Percentiles rank a stretch among this genome's conserved stretches.
phyloP scores from a whole-genome alignment of 192 early-diverging fungal genomes.

The Geranomyces michiganensis region DNA sequence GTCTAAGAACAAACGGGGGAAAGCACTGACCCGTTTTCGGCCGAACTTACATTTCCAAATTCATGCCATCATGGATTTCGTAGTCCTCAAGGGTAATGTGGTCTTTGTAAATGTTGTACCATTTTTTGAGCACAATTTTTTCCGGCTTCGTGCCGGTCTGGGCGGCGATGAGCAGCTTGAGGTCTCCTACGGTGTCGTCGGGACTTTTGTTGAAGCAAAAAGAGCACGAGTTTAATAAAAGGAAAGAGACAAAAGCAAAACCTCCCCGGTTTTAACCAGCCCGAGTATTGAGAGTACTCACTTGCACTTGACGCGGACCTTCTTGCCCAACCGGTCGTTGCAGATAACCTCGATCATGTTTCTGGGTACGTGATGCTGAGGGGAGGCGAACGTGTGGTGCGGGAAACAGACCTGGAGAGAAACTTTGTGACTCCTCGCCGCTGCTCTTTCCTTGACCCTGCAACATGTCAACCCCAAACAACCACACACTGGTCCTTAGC shows the following conservation, averaged over 20 bases:
- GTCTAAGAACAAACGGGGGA: no score
- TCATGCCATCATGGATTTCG: slow-evolving; percentile 89
- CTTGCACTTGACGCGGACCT: slow-evolving; percentile 87
- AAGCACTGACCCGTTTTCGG: no score
- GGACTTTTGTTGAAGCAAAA: slow-evolving; percentile 56
- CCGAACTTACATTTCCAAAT: slow-evolving; percentile 70
- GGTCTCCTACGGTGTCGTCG: slow-evolving; percentile 80
- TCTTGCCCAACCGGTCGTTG: slow-evolving; percentile 90
- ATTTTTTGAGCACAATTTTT: slow-evolving; percentile 90
- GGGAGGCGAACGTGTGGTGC: not conserved
- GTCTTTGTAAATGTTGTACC: slow-evolving; percentile 84
- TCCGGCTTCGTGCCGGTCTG: slow-evolving; percentile 86
- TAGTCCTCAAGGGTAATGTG: slow-evolving; percentile 90
- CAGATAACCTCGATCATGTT: slow-evolving; percentile 58
- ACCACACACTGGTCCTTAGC: slow-evolving; percentile 7
- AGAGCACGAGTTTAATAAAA: slow-evolving; percentile 4
- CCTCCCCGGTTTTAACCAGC: no score
- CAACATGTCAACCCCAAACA: no score
- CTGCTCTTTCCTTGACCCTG: no score
- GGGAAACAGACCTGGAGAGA: not conserved
- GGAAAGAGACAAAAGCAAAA: not conserved
- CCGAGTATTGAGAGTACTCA: slow-evolving; percentile 39
- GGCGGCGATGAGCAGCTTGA: slow-evolving; percentile 85
- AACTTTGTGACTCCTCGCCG: not conserved
- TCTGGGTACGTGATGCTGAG: not conserved